Base-by-base conservation (phyloP, 2,329 filamentous ascomycete genomes). In the Paecilomyces fulvus region DNA sequence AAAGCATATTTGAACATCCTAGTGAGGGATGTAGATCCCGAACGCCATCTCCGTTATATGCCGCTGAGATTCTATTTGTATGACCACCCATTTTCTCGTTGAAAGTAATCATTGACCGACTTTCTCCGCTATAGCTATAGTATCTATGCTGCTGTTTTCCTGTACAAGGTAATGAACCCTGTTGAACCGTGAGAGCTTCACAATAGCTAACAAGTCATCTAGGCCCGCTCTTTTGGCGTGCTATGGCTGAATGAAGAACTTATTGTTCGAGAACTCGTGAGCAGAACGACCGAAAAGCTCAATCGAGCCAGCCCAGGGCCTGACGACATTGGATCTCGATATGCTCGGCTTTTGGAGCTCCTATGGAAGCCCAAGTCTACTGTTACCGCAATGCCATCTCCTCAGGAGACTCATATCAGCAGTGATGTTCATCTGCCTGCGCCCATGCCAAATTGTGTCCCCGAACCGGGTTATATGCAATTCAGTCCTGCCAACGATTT, bases 131-230 rank as follows among this genome's bases (percentile, higher is more conserved):
- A 20, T 54, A 74, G 70, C 55, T 74, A 79, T 58, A 74, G 77
- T 31, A 85, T 86, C 23, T 86, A 86, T 65, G 82, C 81, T 0
- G 83, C 83, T 1, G 83, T 85, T 1, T 86, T 86, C 59, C 67
- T 86, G 4, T 86, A 85, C 73, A 86, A 87, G 71, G 81, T 81
- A 65, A 31, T 57, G 17, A 21, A 14, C 9, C 25, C 5, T 5
- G n/a, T 30, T 53, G 48, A 46, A 11, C 12, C 21, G 7, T 51
- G 14, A 20, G 20, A 10, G 8, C 20, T 30, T n/a, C 28, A 46
- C n/a, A 30, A 51, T 56, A 50, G 53, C 30, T 23, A 30, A 30
- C 20, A 7, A 51, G 20, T 9, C 23, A 6, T 23, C 21, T 25
- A 80, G 77, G 81, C 80, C 6, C 77, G 81, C 37, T 79, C 81